Conservation (phyloP, 106 monocot species). For the Dioscorea zingiberensis region DNA sequence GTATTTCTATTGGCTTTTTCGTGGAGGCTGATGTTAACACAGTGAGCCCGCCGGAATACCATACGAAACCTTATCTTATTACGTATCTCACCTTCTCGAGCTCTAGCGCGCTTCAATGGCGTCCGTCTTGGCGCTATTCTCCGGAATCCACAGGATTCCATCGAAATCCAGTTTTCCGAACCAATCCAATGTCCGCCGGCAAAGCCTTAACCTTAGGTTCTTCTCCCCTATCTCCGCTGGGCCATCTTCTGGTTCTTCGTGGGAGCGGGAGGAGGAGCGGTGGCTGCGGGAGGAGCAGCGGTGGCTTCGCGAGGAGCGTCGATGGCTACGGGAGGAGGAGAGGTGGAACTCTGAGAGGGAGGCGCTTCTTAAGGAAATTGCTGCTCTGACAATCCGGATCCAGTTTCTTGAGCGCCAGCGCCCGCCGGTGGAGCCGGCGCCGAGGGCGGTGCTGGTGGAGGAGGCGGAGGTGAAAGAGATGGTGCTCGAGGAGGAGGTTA, state of each 20-base stretch:
- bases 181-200: constrained; percentile 2
- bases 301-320: constrained; percentile 83
- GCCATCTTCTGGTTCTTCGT: constrained; percentile 18
- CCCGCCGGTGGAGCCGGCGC: constrained; percentile 4
- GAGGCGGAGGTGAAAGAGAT: constrained; percentile 64
- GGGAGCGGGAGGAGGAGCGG: constrained; percentile 73
- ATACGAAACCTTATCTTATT: too few species aligned
- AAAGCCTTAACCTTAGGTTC: constrained; percentile 7
- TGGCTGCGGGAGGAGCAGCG: constrained; percentile 96
- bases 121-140: too few species aligned
- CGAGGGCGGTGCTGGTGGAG: constrained; percentile 31
- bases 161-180: constrained; percentile 10
- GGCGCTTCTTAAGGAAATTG: constrained; percentile 56
- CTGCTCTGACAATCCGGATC: constrained; percentile 35
- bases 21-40: too few species aligned
- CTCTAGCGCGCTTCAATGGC: too few species aligned
- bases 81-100: too few species aligned
- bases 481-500: constrained; percentile 40
- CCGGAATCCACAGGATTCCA: neutral
- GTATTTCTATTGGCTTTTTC: too few species aligned
- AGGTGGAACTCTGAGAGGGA: constrained; percentile 75
- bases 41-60: too few species aligned
- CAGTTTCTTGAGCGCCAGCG: constrained; percentile 33
- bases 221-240: constrained; percentile 14
- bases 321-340: constrained; percentile 82